Evolutionary conservation across 208 protist species (phyloP), one percentile per base, ranked within the genome.

Genomic region (Wallacemonas sp.): DNA sequence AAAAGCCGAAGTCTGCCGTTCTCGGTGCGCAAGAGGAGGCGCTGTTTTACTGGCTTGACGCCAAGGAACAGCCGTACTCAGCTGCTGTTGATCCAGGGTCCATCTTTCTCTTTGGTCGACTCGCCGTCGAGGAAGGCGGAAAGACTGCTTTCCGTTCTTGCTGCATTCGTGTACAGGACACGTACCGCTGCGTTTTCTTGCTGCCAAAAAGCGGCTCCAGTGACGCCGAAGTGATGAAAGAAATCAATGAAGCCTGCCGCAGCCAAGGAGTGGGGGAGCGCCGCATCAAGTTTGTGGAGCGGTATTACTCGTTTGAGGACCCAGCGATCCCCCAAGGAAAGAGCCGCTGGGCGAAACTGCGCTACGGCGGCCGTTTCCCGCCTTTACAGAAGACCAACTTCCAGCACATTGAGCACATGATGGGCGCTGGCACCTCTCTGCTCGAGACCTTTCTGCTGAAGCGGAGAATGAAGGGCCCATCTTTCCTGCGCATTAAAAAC

Each of bases 401-500:
- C 36, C 54, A 59, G 9, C 89, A 96, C 44, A 89, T 98, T 41
- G 66, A 66, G 36, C 53, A 78, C 41, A 75, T 96, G n/a, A 92
- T 98, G 65, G 95, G 96, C 39, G 72, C 86, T 0, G 74, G 79
- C 22, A 78, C 80, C 3, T 92, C 81, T 26, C 67, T 95, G 13
- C 66, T 98, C n/a, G 97, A 99, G 81, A 65, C 93, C 5, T 96
- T 99, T 58, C 57, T 99, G 0, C 48, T 98, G 6, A 97, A 98
- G 63, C 81, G 84, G 34, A 91, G 86, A 54, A 68, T 99, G 13
- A 98, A 93, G 87, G 97, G 97, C 1, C 97, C 97, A 19, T 90
- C 74, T 62, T 99, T 90, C 78, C 61, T 99, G 34, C 55, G 61
- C 4, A 61, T 98, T 9, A 39, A 54, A 1, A 68, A 73, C 17